phyloP scores from a whole-genome alignment of 129 eudicot species.

The Daucus carota region DNA sequence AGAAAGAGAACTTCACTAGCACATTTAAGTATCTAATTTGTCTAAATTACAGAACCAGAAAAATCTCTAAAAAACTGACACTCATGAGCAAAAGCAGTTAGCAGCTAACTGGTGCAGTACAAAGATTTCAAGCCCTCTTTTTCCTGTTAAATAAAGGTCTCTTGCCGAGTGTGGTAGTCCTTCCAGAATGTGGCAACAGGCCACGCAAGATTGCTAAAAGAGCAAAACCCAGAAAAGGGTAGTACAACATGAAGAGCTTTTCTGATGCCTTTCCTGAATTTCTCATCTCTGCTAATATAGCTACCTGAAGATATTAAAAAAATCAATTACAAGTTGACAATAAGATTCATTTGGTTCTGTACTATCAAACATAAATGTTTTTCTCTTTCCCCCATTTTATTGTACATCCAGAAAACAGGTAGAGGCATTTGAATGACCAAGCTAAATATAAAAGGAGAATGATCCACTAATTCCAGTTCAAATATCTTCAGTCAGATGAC shows the following conservation, averaged over 20 bases:
- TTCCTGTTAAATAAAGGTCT: conserved; percentile 31
- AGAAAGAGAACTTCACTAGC: not conserved
- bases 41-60: conserved; percentile 3
- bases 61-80: not conserved
- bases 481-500: not conserved
- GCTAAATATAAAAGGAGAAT: not conserved
- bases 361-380: not conserved
- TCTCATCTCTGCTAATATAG: conserved; percentile 50
- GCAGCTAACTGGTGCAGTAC: not conserved
- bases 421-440: not conserved
- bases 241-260: conserved; percentile 41
- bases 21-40: not conserved
- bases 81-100: not conserved
- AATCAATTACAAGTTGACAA: not conserved
- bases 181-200: conserved; percentile 36
- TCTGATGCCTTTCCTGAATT: conserved; percentile 56
- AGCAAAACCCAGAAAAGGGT: conserved; percentile 55
- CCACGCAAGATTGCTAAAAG: conserved; percentile 62
- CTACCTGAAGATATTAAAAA: conserved; percentile 36
- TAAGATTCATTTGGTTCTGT: not conserved
- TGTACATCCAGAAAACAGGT: not conserved
- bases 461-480: not conserved
- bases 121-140: conserved; percentile 49
- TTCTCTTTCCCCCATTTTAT: not conserved
- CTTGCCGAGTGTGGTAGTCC: conserved; percentile 24